Percentiles rank a stretch among this genome's conserved stretches.
Evolutionary conservation across 805 yeast species (phyloP).

Genomic region (Cyberlindnera galapagoensis): DNA sequence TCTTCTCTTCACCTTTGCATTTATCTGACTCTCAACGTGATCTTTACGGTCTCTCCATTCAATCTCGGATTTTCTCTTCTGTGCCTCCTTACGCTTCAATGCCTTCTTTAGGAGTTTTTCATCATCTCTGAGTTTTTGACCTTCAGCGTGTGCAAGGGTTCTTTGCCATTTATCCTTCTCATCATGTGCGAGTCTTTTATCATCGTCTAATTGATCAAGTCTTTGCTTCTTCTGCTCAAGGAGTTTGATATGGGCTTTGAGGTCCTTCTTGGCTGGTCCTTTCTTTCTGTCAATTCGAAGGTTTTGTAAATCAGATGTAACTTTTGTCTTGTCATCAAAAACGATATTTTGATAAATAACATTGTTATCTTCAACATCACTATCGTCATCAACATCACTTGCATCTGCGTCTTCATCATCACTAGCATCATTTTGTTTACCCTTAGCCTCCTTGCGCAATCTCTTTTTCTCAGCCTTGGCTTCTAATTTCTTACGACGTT

Average conservation of each 20-base stretch:
- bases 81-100: slow-evolving; percentile 72
- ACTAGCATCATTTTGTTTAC: slow-evolving; percentile 32
- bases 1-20: slow-evolving; percentile 77
- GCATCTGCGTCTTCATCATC: slow-evolving; percentile 36
- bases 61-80: slow-evolving; percentile 76
- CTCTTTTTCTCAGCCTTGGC: slow-evolving; percentile 32
- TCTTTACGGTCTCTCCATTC: slow-evolving; percentile 93
- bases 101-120: slow-evolving; percentile 84
- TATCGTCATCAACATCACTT: slow-evolving; percentile 30
- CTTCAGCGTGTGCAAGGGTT: slow-evolving; percentile 82
- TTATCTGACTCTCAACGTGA: slow-evolving; percentile 65
- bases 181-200: slow-evolving; percentile 46
- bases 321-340: slow-evolving; percentile 74
- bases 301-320: slow-evolving; percentile 63
- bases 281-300: slow-evolving; percentile 58
- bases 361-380: slow-evolving; percentile 27
- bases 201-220: slow-evolving; percentile 53
- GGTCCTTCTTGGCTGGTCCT: slow-evolving; percentile 83
- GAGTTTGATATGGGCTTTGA: slow-evolving; percentile 72
- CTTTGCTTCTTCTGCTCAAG: slow-evolving; percentile 69
- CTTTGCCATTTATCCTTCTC: slow-evolving; percentile 82
- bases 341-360: slow-evolving; percentile 77
- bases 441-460: slow-evolving; percentile 32
- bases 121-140: slow-evolving; percentile 82
- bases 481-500: slow-evolving; percentile 43